Evolutionary conservation across 176 grass and related monocot genomes (phyloP).

Genomic region (Oryza glaberrima): DNA sequence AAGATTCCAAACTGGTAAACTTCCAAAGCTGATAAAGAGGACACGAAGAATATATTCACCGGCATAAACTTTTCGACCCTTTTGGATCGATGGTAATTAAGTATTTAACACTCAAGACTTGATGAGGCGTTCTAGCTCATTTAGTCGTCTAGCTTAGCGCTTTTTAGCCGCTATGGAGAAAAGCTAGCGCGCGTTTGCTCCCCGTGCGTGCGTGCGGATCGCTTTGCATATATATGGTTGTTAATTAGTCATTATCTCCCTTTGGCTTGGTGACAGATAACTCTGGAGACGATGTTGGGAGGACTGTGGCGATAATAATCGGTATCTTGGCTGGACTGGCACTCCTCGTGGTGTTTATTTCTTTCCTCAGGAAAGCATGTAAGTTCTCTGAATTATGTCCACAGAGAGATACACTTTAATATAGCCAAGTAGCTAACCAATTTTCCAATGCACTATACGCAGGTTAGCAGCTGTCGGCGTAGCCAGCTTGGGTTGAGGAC

Average conservation of each 20-base stretch:
- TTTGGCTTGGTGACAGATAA: constrained; percentile 46
- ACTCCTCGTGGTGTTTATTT: constrained; percentile 80
- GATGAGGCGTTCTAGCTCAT: not conserved
- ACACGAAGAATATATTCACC: constrained; percentile 42
- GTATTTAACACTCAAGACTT: not conserved
- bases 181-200: not conserved
- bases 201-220: not conserved
- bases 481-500: not conserved
- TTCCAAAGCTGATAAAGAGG: constrained; percentile 47
- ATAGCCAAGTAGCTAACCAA: not conserved
- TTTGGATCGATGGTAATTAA: not conserved
- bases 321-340: constrained; percentile 84
- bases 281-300: constrained; percentile 66
- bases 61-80: constrained; percentile 17
- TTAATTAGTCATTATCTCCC: not conserved
- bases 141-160: not conserved
- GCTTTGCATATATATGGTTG: no score
- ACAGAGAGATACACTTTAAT: not conserved
- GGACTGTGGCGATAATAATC: constrained; percentile 80
- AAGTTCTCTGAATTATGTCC: constrained; percentile 9
- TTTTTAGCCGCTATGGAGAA: not conserved
- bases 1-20: constrained; percentile 41
- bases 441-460: constrained; percentile 8
- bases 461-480: constrained; percentile 15
- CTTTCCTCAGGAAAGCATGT: constrained; percentile 71